Evolutionary conservation across 2,329 filamentous ascomycete species (phyloP), one percentile per base, ranked within the genome.

Genomic region (Gnomoniopsis smithogilvyi): DNA sequence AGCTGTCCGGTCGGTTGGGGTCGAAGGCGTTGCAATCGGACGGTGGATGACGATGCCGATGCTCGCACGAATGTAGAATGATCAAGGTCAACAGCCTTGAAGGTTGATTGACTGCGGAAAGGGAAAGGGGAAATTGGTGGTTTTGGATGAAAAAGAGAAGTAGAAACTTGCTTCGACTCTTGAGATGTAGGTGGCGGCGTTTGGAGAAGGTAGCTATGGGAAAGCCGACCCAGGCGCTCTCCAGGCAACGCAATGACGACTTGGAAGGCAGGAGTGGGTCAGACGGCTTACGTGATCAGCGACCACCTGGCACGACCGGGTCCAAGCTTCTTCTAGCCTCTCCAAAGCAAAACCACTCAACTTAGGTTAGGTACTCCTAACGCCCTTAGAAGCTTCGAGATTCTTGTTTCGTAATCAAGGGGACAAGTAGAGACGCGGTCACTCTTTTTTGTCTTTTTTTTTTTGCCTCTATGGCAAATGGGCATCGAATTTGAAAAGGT

Each of bases 1-100:
- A 41, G 46, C 45, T 62, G 60, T 33, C 45, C 38, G 50, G 47
- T 51, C 48, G 53, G 53, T 54, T 22, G 45, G 38, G 47, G 53
- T 50, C 54, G 33, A 56, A 46, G 41, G 19, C 19, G 41, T 58
- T 48, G 26, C 43, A 24, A 56, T 43, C 51, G 51, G 62, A 38
- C 51, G 15, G 22, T 45, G 15, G 33, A 19, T 51, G 21, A 36
- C n/a, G 54, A 46, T 41, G 38, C 57, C 41, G 34, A 38, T 50
- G 26, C 24, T 52, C 22, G 47, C 51, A 48, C 26, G 34, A 43
- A 38, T 8, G 43, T 21, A 19, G 43, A 22, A 19, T 46, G 15
- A 46, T 46, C 43, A 46, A 46, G 21, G 43, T n/a, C 43, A 22
- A 11, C 3, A 34, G 21, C n/a, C 43, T 46, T n/a, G 12, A 52